phyloP scores from a whole-genome alignment of 169 alveolate species.

The Plasmodium fragile region DNA sequence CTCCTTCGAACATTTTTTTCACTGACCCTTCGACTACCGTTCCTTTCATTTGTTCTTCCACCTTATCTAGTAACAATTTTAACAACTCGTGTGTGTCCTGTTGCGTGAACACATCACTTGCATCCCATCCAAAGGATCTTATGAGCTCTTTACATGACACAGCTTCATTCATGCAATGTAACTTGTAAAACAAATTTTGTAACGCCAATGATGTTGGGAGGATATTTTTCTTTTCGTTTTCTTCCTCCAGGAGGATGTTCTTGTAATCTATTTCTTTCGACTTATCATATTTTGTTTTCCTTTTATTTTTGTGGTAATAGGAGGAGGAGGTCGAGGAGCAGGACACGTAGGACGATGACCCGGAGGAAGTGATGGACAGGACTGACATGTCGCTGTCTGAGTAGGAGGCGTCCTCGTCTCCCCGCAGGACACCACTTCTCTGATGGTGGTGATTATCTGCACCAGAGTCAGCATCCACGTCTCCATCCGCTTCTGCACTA shows the following conservation, averaged over 20 bases:
- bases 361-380: slow-evolving; percentile 64
- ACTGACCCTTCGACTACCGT: slow-evolving; percentile 96
- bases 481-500: not conserved
- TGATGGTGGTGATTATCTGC: not conserved
- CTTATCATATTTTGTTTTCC: slow-evolving; percentile 27
- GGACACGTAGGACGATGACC: slow-evolving; percentile 37
- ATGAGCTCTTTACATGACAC: slow-evolving; percentile 92
- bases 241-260: slow-evolving; percentile 86
- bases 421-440: not conserved
- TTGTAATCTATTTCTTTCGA: slow-evolving; percentile 83
- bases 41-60: slow-evolving; percentile 97
- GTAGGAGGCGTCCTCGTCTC: slow-evolving; percentile 8
- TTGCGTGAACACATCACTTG: slow-evolving; percentile 96
- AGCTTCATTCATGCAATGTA: slow-evolving; percentile 92
- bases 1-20: slow-evolving; percentile 95
- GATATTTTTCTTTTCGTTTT: slow-evolving; percentile 85
- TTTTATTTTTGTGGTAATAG: slow-evolving; percentile 51
- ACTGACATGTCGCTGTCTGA: slow-evolving; percentile 67
- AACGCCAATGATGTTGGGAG: slow-evolving; percentile 89
- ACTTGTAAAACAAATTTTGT: slow-evolving; percentile 94
- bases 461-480: slow-evolving; percentile 3
- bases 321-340: slow-evolving; percentile 62
- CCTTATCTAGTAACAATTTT: slow-evolving; percentile 93
- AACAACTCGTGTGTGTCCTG: slow-evolving; percentile 98
- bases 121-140: slow-evolving; percentile 97